Evolutionary conservation across 306 rosid genomes (phyloP).

Genomic region (Cyclanthera cordifolia): DNA sequence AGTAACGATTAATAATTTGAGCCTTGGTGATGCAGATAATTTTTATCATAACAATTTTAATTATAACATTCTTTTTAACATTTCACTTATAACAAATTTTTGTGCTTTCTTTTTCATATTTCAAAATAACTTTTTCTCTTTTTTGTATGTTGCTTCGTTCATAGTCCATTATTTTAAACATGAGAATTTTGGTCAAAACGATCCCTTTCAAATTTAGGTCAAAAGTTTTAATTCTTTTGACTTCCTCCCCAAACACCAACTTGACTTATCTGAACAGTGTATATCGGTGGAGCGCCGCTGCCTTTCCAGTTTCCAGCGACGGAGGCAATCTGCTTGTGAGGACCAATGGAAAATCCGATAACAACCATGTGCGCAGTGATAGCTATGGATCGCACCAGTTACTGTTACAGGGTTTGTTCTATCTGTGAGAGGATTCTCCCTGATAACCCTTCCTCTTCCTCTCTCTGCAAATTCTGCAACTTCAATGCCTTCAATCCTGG

Average conservation of each 20-base stretch:
- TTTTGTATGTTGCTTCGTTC: too few relatives aligned
- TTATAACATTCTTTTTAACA: too few relatives aligned
- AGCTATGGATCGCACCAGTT: conserved; percentile 33
- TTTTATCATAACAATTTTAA: too few relatives aligned
- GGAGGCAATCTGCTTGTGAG: not conserved
- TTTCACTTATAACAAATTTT: too few relatives aligned
- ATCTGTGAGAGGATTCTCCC: conserved; percentile 51
- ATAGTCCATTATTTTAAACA: too few relatives aligned
- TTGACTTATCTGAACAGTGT: not conserved
- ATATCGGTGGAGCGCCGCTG: not conserved
- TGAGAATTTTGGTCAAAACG: too few relatives aligned
- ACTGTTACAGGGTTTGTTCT: conserved; percentile 47
- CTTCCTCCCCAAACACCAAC: not conserved
- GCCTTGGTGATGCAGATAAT: too few relatives aligned
- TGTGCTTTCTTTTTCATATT: too few relatives aligned
- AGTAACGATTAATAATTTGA: too few relatives aligned
- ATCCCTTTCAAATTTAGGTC: too few relatives aligned
- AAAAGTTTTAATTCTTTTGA: too few relatives aligned
- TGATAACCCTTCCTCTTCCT: conserved; percentile 21
- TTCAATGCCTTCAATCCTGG: conserved; percentile 23
- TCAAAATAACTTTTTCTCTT: too few relatives aligned
- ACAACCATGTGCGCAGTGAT: conserved; percentile 33
- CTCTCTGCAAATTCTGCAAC: conserved; percentile 41
- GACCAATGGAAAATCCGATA: conserved; percentile 24
- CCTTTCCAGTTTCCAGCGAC: not conserved